Evolutionary conservation across 78 protist genomes (phyloP), one percentile per base, ranked within the genome.

Genomic region (Tieghemostelium lacteum): DNA sequence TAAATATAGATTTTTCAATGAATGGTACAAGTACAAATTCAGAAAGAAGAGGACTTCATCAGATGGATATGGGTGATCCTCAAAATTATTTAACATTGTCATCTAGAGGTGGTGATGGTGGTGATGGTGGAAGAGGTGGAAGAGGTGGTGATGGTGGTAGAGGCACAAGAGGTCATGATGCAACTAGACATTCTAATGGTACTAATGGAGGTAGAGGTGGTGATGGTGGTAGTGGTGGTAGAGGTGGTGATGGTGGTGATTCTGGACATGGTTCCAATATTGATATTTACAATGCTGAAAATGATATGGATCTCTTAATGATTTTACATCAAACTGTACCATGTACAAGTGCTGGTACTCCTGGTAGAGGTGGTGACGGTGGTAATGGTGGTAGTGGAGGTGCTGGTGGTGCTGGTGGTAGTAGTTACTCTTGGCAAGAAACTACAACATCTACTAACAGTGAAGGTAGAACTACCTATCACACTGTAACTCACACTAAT

Each of bases 51-150:
- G 87, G 77, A 20, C 17, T 4, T 12, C 58, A 69, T 20, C 37
- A 24, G 49, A 61, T 71, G 91, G 29, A 29, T 5, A 26, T 37
- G 70, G 69, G 77, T 17, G 20, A 42, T 29, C 33, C 64, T 26
- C 2, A 14, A 20, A 63, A 61, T 33, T 31, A 33, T n/a, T 67
- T 65, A 19, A 16, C 33, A 20, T 5, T 83, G 52, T 22, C 71
- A 1, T 8, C 89, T 24, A 42, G 60, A 28, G 89, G 77, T 29
- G 75, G 77, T 71, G 65, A 72, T 39, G 83, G 80, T 5, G 83
- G 93, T 20, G 3, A 54, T 29, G 93, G 85, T 49, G 73, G 83
- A 26, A 62, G 33, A 8, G 92, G 92, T 26, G 92, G 92, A 34
- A 50, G 40, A 29, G 92, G 92, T 17, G 72, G 72, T 5, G 8